Evolutionary conservation across 495 filamentous ascomycete species (phyloP), one percentile per base, ranked within the genome.

Genomic region (Penicillium simplicissimum): DNA sequence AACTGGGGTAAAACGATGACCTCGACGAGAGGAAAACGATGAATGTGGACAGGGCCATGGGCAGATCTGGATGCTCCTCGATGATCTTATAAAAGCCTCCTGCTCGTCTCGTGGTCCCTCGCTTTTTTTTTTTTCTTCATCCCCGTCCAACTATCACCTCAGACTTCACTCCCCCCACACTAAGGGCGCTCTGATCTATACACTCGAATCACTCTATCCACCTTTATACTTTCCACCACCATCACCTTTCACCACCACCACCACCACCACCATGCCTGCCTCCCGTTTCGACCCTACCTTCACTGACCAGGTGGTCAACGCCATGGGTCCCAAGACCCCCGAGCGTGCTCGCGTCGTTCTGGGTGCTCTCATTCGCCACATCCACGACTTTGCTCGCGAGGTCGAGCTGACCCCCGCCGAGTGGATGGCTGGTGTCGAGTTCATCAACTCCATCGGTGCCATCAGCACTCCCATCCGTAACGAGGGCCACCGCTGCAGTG

Each of bases 341-440:
- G 83, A 85, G 57, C 87, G 90, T 52, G 82, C 87, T 72, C 86
- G 87, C 49, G 76, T 84, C 53, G 76, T 94, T 64, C 74, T 93
- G 64, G 74, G 82, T 52, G 76, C 85, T 34, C 73, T 93, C 62
- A 88, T 93, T 75, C 81, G 79, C 43, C 90, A 92, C 78, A 81
- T 94, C 57, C 90, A 94, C 80, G 89, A 92, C 75, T 94, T 94
- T 67, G 84, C 90, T 49, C 88, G 90, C 59, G 90, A 94, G 76
- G 86, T 90, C 64, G 88, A 93, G 74, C 84, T 94, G 55, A 90
- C 88, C 33, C 80, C 86, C 15, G 88, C 89, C 64, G 90, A 94
- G 79, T 94, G 88, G 89, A 86, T 92, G 85, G 72, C 83, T 19
- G 90, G 88, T 66, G 87, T 93, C 52, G 78, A 88, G 68, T 90